phyloP scores from a whole-genome alignment of 257 asterid genomes.

The Ehretia macrophylla region DNA sequence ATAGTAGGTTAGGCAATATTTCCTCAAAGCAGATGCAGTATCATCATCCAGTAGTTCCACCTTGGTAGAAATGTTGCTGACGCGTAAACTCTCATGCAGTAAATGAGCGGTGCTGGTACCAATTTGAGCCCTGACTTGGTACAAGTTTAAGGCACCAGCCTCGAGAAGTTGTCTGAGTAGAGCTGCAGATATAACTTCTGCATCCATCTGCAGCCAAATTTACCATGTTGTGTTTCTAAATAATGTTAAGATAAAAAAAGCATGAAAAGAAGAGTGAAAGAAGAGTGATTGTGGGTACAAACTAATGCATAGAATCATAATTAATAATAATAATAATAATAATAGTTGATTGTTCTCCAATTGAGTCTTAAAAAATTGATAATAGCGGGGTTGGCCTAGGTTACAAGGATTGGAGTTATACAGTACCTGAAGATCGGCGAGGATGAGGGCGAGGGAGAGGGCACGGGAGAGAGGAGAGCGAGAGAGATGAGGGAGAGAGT shows the following conservation, averaged over 20 bases:
- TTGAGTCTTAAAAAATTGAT: no score
- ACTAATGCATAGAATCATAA: no score
- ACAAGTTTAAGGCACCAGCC: constrained; percentile 57
- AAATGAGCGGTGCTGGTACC: constrained; percentile 75
- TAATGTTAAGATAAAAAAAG: no score
- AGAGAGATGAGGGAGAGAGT: constrained; percentile 51
- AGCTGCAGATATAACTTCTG: constrained; percentile 87
- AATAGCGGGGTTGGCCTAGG: no score
- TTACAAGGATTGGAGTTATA: no score
- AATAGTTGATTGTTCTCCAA: no score
- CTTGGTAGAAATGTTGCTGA: constrained; percentile 57
- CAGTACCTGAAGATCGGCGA: constrained; percentile 98
- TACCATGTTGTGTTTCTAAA: neutral
- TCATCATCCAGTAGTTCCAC: constrained; percentile 63
- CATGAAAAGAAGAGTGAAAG: no score
- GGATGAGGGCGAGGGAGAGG: constrained; percentile 65
- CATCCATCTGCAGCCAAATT: constrained; percentile 68
- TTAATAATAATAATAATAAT: no score
- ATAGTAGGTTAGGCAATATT: constrained; percentile 77
- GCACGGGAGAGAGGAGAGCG: constrained; percentile 82
- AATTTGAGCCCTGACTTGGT: constrained; percentile 55
- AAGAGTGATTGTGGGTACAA: no score
- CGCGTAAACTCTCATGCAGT: constrained; percentile 75
- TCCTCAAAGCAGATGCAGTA: constrained; percentile 67
- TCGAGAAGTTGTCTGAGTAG: constrained; percentile 60